Evolutionary conservation across 2,329 filamentous ascomycete genomes (phyloP).

Genomic region (Neofusicoccum sp.): DNA sequence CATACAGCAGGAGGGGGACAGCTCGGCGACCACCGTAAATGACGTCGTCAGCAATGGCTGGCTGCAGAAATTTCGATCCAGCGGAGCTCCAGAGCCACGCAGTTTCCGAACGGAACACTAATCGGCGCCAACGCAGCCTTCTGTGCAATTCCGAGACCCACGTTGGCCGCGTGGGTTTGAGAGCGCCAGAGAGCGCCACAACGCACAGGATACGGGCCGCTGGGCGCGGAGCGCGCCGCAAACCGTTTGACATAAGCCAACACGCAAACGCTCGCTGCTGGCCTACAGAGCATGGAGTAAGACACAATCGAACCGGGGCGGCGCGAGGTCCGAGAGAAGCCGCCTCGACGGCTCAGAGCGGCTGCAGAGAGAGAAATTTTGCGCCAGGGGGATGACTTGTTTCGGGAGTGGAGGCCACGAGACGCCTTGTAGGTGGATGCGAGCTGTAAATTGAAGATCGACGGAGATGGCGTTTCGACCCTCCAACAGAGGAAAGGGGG

Average conservation of each 20-base stretch:
- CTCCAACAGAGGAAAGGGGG: constrained; percentile 3
- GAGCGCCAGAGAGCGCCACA: too few species aligned
- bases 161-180: constrained; percentile 1
- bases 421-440: not conserved
- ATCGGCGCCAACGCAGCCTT: not conserved
- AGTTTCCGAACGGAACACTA: not conserved
- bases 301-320: too few species aligned
- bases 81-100: not conserved
- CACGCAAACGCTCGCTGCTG: not conserved
- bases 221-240: not conserved
- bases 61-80: not conserved
- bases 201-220: not conserved
- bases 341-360: not conserved
- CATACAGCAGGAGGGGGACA: not conserved
- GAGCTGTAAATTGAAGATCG: not conserved
- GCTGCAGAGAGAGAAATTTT: not conserved
- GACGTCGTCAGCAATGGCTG: not conserved
- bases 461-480: constrained; percentile 3
- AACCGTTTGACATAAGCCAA: not conserved
- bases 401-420: not conserved
- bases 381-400: not conserved
- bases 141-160: not conserved
- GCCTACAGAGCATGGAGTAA: too few species aligned
- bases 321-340: too few species aligned
- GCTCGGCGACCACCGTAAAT: not conserved